phyloP scores from a whole-genome alignment of 352 stramenopile species.

The Phytopythium ostracodes region DNA sequence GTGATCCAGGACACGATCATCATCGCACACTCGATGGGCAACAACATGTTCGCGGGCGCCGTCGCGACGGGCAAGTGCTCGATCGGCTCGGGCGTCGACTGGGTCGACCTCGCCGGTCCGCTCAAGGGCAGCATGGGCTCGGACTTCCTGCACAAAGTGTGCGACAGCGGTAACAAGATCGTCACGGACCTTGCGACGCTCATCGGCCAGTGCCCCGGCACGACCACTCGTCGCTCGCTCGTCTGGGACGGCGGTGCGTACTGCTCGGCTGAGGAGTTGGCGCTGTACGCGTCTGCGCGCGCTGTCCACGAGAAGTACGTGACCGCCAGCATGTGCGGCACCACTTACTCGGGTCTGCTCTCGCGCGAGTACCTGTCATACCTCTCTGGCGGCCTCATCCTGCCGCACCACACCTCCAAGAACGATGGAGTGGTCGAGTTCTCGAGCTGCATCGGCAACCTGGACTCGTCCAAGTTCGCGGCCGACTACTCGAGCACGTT shows the following conservation, averaged over 20 bases:
- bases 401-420: conserved; percentile 40
- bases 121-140: conserved; percentile 50
- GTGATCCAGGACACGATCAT: conserved; percentile 48
- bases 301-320: conserved; percentile 30
- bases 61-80: conserved; percentile 39
- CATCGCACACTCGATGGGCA: conserved; percentile 56
- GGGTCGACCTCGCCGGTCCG: conserved; percentile 32
- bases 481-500: conserved; percentile 29
- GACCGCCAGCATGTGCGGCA: conserved; percentile 35
- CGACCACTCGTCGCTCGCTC: conserved; percentile 23
- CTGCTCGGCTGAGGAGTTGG: conserved; percentile 13
- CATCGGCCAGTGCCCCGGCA: conserved; percentile 39
- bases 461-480: conserved; percentile 31
- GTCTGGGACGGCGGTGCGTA: conserved; percentile 36
- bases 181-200: conserved; percentile 20
- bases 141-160: conserved; percentile 37
- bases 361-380: conserved; percentile 32
- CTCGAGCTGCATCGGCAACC: conserved; percentile 40
- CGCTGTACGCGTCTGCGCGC: conserved; percentile 30
- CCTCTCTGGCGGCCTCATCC: conserved; percentile 24
- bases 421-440: conserved; percentile 66
- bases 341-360: conserved; percentile 28
- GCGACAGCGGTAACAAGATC: conserved; percentile 16
- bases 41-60: conserved; percentile 40
- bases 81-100: conserved; percentile 26